Evolutionary conservation across 2,329 filamentous ascomycete genomes (phyloP).

Genomic region (Alternaria gansuensis): DNA sequence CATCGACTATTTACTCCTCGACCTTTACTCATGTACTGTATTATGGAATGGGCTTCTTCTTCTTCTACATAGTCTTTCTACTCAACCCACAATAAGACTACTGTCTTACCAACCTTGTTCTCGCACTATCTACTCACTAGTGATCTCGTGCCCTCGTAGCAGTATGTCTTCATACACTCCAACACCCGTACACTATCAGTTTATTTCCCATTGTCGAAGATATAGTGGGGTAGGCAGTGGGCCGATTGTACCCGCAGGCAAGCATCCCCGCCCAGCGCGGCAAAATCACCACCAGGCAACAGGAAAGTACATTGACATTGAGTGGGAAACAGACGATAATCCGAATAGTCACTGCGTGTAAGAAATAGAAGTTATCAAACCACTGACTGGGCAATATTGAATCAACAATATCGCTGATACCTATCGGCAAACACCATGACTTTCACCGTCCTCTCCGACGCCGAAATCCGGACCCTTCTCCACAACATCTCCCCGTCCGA

Average conservation of each 20-base stretch:
- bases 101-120: too few species aligned
- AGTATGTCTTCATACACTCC: too few species aligned
- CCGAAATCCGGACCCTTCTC: conserved; percentile 46
- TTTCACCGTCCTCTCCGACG: conserved; percentile 31
- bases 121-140: too few species aligned
- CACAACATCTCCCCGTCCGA: conserved; percentile 38
- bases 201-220: background rate
- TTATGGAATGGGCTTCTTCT: too few species aligned
- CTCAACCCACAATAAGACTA: too few species aligned
- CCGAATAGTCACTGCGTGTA: background rate
- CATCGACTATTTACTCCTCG: too few species aligned
- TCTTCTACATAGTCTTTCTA: too few species aligned
- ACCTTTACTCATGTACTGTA: too few species aligned
- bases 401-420: background rate
- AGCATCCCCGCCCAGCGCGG: conserved; percentile 3
- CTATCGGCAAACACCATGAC: conserved; percentile 12
- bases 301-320: background rate
- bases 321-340: background rate
- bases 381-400: background rate
- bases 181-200: too few species aligned
- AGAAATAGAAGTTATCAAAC: background rate
- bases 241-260: conserved; percentile 4
- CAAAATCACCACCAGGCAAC: background rate
- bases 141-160: too few species aligned
- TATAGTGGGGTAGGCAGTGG: background rate